A percentile compares a stretch with the other conserved stretches of the same genome.
Evolutionary conservation across 208 protist genomes (phyloP).

Genomic region (Acanthamoeba healyi): DNA sequence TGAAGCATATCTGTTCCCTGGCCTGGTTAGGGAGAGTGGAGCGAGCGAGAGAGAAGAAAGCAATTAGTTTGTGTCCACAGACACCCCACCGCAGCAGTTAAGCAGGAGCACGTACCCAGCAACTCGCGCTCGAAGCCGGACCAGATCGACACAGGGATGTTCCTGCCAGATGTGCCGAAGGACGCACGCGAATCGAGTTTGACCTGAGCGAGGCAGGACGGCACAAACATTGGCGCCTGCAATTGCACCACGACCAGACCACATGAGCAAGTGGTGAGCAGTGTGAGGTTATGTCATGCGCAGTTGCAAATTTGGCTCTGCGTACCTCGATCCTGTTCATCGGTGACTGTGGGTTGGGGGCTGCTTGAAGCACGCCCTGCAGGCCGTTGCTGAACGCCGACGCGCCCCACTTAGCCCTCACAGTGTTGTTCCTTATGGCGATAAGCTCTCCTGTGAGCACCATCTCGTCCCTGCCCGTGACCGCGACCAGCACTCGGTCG

Average conservation of each 20-base stretch:
- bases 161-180: neutral
- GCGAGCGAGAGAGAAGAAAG: neutral
- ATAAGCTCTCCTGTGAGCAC: neutral
- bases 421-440: conserved; percentile 15
- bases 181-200: neutral
- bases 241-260: too few relatives aligned
- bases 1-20: neutral
- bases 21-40: neutral
- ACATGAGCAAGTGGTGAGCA: neutral
- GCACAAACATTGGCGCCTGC: neutral
- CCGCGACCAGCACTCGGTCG: conserved; percentile 60
- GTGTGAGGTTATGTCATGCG: too few relatives aligned
- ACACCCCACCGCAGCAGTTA: conserved; percentile 61
- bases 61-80: neutral
- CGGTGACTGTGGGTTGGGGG: neutral
- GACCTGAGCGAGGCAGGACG: neutral
- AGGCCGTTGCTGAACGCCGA: conserved; percentile 44
- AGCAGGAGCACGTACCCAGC: too few relatives aligned
- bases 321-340: neutral
- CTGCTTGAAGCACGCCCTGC: neutral
- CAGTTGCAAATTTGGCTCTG: too few relatives aligned
- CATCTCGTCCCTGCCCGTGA: conserved; percentile 65
- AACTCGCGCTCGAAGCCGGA: too few relatives aligned
- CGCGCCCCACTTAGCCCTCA: neutral
- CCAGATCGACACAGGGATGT: neutral